Base-by-base conservation (phyloP, 2,329 filamentous ascomycete species). In the Pseudogymnoascus sp. region DNA sequence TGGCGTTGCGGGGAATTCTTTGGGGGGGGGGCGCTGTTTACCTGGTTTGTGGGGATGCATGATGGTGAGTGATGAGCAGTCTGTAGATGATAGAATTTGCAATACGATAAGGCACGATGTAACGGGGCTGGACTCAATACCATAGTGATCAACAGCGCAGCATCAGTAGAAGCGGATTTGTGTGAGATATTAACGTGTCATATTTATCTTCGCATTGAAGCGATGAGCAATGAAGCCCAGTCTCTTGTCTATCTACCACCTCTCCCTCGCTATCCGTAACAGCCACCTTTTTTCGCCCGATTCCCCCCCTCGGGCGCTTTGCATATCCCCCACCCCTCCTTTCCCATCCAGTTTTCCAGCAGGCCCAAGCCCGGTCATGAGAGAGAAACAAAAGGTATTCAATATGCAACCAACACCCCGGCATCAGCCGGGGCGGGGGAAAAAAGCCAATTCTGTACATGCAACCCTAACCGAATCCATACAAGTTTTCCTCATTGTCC, bases 391-490 rank as follows among this genome's bases (percentile, higher is more conserved):
- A 39, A 25, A 60, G 18, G 28, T 43, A 16, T 60, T 60, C 47
- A 22, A 39, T 47, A 47, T 35, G 22, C 38, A 43, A 38, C 57
- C n/a, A 30, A 30, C 30, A 20, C 39, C 37, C 58, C 35, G 25
- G 43, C 43, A 4, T 50, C 43, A 22, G 43, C 43, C 43, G 25
- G 43, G 25, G 43, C 20, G 4, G n/a, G n/a, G n/a, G 14, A 4
- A 12, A n/a, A 16, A 47, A 28, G 28, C 43, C 30, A 60, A 60
- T 37, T 25, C 58, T 32, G 35, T 47, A 47, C 58, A 60, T 47
- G 14, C 35, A 60, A 60, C 35, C 39, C 39, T 16, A 60, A 60
- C 12, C 18, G 37, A 47, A 37, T 47, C 50, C 43, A 34, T 60
- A 38, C 22, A 50, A 32, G 22, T 41, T 35, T 38, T 28, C 32